These are phyloP conservation scores for Sugiyamaella smithiae DNA, from an alignment of 805 yeast species.

Conservation along the genomic window DNA sequence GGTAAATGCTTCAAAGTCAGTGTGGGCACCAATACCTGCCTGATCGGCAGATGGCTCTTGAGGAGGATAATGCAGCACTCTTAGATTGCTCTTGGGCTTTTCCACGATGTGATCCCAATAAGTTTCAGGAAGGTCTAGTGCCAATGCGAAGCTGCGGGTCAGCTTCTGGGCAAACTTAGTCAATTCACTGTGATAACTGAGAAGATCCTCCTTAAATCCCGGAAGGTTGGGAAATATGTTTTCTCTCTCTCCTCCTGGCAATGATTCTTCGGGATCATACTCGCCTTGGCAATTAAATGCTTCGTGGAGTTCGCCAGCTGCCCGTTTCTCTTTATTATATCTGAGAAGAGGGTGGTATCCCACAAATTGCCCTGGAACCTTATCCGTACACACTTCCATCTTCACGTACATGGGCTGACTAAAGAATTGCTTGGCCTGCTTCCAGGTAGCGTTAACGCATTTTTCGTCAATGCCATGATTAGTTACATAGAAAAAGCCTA, in stretches of 20 bases:
- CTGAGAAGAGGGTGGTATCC: conserved; percentile 48
- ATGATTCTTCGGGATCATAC: conserved; percentile 44
- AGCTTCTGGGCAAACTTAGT: conserved; percentile 43
- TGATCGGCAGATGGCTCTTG: conserved; percentile 32
- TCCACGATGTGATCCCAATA: conserved; percentile 8
- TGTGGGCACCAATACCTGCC: conserved; percentile 42
- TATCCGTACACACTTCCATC: conserved; percentile 51
- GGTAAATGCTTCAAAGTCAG: conserved; percentile 40
- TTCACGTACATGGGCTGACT: conserved; percentile 34
- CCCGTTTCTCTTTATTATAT: background rate
- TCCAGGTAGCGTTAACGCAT: conserved; percentile 26
- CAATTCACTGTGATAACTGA: conserved; percentile 45
- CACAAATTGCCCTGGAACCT: conserved; percentile 46
- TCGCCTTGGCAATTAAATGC: conserved; percentile 57
- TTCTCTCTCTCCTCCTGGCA: conserved; percentile 36
- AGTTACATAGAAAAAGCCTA: conserved; percentile 54
- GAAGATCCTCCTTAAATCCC: conserved; percentile 44
- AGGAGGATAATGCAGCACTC: conserved; percentile 38
- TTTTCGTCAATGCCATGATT: conserved; percentile 46
- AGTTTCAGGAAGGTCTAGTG: conserved; percentile 11
- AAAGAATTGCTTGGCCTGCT: background rate
- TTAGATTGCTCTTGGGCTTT: conserved; percentile 18
- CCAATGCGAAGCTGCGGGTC: conserved; percentile 33
- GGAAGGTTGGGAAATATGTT: conserved; percentile 35
- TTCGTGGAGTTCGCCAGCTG: conserved; percentile 56